phyloP scores from a whole-genome alignment of 192 early-diverging fungal species.

The Coemansia sp. region DNA sequence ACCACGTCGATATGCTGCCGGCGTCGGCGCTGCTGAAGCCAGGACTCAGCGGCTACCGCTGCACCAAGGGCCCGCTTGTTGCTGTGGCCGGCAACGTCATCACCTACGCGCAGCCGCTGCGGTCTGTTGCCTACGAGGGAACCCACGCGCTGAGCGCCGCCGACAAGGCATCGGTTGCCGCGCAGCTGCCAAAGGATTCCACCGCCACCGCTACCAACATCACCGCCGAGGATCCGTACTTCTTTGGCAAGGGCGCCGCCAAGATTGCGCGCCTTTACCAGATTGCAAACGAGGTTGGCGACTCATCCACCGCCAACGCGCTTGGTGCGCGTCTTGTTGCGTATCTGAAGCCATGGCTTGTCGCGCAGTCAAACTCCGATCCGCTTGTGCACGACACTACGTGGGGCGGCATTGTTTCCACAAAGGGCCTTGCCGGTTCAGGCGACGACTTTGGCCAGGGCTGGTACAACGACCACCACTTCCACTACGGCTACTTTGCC shows the following conservation, averaged over 20 bases:
- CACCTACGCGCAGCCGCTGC: conserved; percentile 46
- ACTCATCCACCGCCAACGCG: conserved; percentile 10
- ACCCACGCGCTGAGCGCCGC: conserved; percentile 19
- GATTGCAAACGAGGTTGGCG: conserved; percentile 53
- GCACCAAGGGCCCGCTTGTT: conserved; percentile 55
- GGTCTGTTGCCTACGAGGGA: conserved; percentile 32
- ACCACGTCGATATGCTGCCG: conserved; percentile 49
- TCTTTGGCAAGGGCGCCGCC: conserved; percentile 58
- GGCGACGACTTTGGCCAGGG: conserved; percentile 58
- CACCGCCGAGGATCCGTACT: conserved; percentile 53
- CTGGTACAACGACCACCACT: conserved; percentile 63
- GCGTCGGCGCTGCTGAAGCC: conserved; percentile 7
- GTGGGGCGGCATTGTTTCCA: conserved; percentile 57
- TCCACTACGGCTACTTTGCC: conserved; percentile 62
- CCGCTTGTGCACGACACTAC: conserved; percentile 51
- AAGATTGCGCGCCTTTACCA: conserved; percentile 52
- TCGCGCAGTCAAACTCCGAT: conserved; percentile 28
- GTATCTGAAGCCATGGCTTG: conserved; percentile 46
- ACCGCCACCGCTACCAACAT: conserved; percentile 17
- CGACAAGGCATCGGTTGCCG: conserved; percentile 30
- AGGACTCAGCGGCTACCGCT: conserved; percentile 45
- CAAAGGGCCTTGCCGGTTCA: conserved; percentile 26
- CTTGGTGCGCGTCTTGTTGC: conserved; percentile 16
- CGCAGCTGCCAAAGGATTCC: conserved; percentile 42
- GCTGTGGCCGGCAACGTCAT: conserved; percentile 54